Conservation (phyloP, 2,329 filamentous ascomycete species). For the Cordyceps militaris region DNA sequence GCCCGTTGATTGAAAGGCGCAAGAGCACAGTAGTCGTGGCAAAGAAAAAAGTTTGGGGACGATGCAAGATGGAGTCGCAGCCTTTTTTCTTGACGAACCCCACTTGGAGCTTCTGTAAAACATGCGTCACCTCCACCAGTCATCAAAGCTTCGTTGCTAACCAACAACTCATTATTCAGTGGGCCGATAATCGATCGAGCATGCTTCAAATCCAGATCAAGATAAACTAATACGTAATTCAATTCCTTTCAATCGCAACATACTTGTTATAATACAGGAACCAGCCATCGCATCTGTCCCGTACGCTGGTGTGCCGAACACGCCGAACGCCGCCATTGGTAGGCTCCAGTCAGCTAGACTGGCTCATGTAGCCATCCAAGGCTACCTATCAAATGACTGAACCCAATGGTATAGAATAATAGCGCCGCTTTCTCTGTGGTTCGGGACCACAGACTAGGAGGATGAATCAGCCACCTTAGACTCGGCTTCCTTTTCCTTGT, state of each 20-base stretch:
- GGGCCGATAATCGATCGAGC: no score
- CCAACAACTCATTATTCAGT: neutral
- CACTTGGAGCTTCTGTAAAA: conserved; percentile 3
- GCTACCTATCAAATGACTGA: neutral
- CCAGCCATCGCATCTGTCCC: neutral
- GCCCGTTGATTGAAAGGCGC: neutral
- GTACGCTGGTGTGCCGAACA: neutral
- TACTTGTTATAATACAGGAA: conserved; percentile 1
- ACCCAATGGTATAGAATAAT: neutral
- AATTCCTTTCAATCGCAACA: neutral
- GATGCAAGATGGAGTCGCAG: conserved; percentile 7
- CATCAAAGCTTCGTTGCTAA: neutral
- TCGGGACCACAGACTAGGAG: neutral
- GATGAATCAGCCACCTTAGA: neutral
- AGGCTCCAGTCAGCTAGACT: neutral
- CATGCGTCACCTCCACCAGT: neutral
- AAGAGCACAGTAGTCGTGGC: neutral
- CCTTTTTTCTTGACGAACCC: conserved; percentile 11
- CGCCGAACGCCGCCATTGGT: conserved; percentile 9
- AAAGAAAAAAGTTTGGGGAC: conserved; percentile 12
- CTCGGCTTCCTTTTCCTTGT: conserved; percentile 21
- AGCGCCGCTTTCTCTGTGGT: neutral
- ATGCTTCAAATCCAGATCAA: neutral
- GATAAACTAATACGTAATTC: neutral
- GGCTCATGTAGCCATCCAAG: neutral